phyloP scores from a whole-genome alignment of 345 rosid species.

The Pistacia vera region DNA sequence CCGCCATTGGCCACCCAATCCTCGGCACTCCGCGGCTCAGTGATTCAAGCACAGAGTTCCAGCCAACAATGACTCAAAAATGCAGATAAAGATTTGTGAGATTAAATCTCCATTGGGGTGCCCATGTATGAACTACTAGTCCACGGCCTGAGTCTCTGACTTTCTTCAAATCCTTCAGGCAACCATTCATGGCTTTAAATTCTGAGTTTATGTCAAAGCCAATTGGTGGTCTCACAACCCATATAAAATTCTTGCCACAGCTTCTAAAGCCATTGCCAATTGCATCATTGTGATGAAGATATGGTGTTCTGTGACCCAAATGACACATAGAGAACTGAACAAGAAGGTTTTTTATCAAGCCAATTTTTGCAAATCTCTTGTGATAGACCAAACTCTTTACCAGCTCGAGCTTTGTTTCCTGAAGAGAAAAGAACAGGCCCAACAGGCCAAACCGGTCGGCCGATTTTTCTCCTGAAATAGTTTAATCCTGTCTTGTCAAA shows the following conservation, averaged over 20 bases:
- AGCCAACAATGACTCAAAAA: no score
- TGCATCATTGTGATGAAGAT: conserved; percentile 25
- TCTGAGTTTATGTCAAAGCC: conserved; percentile 31
- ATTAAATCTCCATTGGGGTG: no score
- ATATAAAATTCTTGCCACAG: conserved; percentile 29
- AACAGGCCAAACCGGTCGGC: conserved; percentile 34
- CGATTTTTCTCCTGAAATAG: conserved; percentile 32
- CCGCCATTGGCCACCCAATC: conserved; percentile 33
- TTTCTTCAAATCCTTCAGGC: no score
- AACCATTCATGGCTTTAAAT: no score
- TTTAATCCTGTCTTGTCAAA: conserved; percentile 33
- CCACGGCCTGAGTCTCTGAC: no score
- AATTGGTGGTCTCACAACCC: conserved; percentile 38
- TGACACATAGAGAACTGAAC: conserved; percentile 23
- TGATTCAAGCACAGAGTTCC: no score
- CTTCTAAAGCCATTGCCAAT: conserved; percentile 35
- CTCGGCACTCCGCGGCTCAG: no score
- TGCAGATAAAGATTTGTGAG: no score
- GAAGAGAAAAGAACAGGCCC: conserved; percentile 38
- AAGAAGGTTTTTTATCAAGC: conserved; percentile 20
- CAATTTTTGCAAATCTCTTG: conserved; percentile 12
- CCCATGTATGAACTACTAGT: no score
- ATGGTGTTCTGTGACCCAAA: conserved; percentile 35
- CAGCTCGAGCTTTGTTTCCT: conserved; percentile 11
- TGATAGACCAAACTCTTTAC: neutral